A percentile compares a stretch with the other conserved stretches of the same genome.
phyloP scores from a whole-genome alignment of 441 rosid species.

The Arabidopsis lyrata region DNA sequence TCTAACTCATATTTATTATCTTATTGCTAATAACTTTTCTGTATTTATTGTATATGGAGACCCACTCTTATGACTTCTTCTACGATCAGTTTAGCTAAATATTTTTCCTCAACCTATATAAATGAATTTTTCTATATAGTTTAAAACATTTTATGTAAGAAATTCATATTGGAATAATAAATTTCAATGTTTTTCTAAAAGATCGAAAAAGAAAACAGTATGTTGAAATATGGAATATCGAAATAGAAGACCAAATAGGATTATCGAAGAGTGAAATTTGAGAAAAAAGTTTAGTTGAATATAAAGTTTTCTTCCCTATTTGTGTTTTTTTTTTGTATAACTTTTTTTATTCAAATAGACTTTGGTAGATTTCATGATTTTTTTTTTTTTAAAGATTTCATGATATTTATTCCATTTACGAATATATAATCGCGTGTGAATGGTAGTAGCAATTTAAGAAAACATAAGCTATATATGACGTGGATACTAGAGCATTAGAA shows the following conservation, averaged over 20 bases:
- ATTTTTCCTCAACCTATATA: too few relatives aligned
- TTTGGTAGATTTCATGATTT: not conserved
- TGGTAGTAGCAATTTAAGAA: not conserved
- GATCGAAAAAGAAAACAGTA: too few relatives aligned
- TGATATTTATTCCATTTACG: not conserved
- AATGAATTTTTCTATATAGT: too few relatives aligned
- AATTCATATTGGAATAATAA: too few relatives aligned
- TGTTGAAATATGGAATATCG: too few relatives aligned
- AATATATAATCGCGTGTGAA: not conserved
- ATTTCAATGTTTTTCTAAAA: too few relatives aligned
- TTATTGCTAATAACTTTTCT: not conserved
- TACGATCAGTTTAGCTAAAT: too few relatives aligned
- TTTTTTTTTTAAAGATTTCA: too few relatives aligned
- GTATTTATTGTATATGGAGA: not conserved
- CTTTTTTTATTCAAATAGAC: not conserved
- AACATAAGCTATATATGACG: not conserved
- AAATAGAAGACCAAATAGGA: not conserved
- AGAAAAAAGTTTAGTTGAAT: not conserved
- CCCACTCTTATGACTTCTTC: not conserved
- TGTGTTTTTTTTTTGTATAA: not conserved
- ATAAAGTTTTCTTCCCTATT: not conserved
- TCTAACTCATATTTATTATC: constrained; percentile 32
- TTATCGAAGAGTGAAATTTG: not conserved
- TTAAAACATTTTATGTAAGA: too few relatives aligned
- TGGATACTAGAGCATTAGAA: not conserved